Evolutionary conservation across 1,284 basidiomycete genomes (phyloP), one percentile per base, ranked within the genome.

Genomic region (Trichosporon ovoides): DNA sequence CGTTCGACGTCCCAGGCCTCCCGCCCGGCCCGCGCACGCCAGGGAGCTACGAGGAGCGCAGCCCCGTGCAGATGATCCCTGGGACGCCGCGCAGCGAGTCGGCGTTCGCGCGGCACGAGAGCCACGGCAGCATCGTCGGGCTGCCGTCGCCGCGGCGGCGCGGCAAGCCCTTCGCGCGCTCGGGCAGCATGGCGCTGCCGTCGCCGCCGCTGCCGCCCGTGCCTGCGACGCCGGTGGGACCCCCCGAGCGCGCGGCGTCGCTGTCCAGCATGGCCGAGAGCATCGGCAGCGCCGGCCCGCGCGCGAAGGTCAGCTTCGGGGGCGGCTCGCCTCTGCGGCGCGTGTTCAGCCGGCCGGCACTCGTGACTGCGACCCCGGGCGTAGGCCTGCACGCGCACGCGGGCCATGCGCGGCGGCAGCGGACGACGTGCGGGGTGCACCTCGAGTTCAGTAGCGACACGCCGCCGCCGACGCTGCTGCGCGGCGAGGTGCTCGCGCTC

Each of bases 401-500:
- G 3, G 46, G 48, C 7, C 16, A 34, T 12, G 16, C 38, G n/a
- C 33, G 33, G 2, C 48, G 56, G 19, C 59, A 57, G 11, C 55
- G 59, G n/a, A 36, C 52, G 35, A 61, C 57, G 3, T 68, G 68
- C 53, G 40, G 54, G 18, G 63, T 73, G 12, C 57, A 61, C 28
- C 52, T 73, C 50, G 66, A 69, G 37, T 53, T 70, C 33, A 46
- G 62, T 16, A 18, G 54, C 14, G 68, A 71, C 35, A 60, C 69
- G 20, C 62, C 68, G n/a, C 50, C 68, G 34, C 60, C 66, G 3
- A 60, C 66, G 2, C 59, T 76, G 7, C 61, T 76, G 0, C 59
- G 67, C 16, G 50, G 38, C 3, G 65, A 68, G 13, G 51, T 69
- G 18, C 53, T 67, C 19, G 49, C 60, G 7, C 56, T 65, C 7